These are phyloP conservation scores for Pichia sp. DNA, from an alignment of 1,139 yeast genomes.

Conservation along the genomic window DNA sequence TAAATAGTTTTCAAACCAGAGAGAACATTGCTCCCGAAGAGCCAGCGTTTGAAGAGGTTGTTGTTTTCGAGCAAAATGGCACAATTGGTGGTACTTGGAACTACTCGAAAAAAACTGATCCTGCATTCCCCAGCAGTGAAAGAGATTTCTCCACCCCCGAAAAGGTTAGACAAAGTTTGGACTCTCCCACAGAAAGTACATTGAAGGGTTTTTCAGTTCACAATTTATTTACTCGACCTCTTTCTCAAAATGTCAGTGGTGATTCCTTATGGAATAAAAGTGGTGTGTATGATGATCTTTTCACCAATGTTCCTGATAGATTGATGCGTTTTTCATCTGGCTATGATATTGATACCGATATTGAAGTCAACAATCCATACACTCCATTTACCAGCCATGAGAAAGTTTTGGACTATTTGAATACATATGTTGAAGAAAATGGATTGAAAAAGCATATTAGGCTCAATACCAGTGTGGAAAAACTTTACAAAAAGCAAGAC, in stretches of 20 bases:
- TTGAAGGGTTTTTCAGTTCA: constrained; percentile 5
- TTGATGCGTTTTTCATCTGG: constrained; percentile 41
- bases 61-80: constrained; percentile 37
- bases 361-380: constrained; percentile 26
- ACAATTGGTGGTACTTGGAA: constrained; percentile 40
- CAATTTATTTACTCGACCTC: constrained; percentile 5
- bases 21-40: constrained; percentile 12
- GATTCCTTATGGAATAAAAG: constrained; percentile 36
- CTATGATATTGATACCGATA: constrained; percentile 12
- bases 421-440: constrained; percentile 33
- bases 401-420: constrained; percentile 30
- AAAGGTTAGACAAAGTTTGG: constrained; percentile 16
- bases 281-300: constrained; percentile 39
- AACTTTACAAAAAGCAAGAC: constrained; percentile 28
- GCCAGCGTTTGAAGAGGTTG: constrained; percentile 33
- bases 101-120: constrained; percentile 17
- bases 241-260: constrained; percentile 1
- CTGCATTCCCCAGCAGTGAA: constrained; percentile 15
- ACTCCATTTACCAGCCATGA: constrained; percentile 40
- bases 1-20: constrained; percentile 14
- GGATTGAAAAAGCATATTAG: constrained; percentile 37
- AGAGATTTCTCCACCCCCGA: constrained; percentile 19
- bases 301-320: constrained; percentile 45
- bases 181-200: constrained; percentile 6
- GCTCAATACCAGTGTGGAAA: constrained; percentile 40